Percentiles rank a stretch among this genome's conserved stretches.
These are phyloP conservation scores for Wallacemonas sp. DNA, from an alignment of 208 protist genomes.

Conservation along the genomic window DNA sequence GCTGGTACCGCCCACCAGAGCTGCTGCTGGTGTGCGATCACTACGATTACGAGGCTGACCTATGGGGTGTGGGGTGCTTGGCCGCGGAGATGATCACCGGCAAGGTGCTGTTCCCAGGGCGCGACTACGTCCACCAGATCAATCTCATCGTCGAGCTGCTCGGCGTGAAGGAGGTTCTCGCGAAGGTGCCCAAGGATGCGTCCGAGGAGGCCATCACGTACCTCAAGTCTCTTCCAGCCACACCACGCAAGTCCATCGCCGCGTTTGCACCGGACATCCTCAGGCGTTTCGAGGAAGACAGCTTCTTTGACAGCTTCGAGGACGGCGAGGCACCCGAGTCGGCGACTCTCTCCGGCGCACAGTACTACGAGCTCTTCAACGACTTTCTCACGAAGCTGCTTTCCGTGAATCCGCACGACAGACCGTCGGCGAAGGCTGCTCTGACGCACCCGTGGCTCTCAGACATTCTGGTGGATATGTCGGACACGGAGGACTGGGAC, in stretches of 20 bases:
- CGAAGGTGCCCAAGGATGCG: constrained; percentile 71
- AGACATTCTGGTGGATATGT: constrained; percentile 38
- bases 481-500: constrained; percentile 43
- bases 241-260: constrained; percentile 48
- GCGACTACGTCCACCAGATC: constrained; percentile 89
- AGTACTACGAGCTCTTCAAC: constrained; percentile 65
- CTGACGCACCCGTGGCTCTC: constrained; percentile 80
- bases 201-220: constrained; percentile 70
- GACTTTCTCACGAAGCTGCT: constrained; percentile 92
- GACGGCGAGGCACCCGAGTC: constrained; percentile 15
- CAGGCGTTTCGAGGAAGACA: constrained; percentile 36
- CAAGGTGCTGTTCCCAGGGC: constrained; percentile 78
- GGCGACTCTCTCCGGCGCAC: constrained; percentile 12
- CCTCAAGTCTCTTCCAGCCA: constrained; percentile 48
- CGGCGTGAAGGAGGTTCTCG: constrained; percentile 60
- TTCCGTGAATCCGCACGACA: constrained; percentile 90
- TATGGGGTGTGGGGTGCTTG: constrained; percentile 97
- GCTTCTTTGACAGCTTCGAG: constrained; percentile 52
- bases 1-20: constrained; percentile 99
- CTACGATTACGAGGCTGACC: constrained; percentile 93
- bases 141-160: constrained; percentile 75
- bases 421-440: constrained; percentile 93
- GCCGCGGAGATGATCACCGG: constrained; percentile 93
- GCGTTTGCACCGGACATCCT: constrained; percentile 47
- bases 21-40: constrained; percentile 92